Percentiles rank a stretch among this genome's conserved stretches.
phyloP scores from a whole-genome alignment of 352 stramenopile species.

The Globisporangium cylindrosporum region DNA sequence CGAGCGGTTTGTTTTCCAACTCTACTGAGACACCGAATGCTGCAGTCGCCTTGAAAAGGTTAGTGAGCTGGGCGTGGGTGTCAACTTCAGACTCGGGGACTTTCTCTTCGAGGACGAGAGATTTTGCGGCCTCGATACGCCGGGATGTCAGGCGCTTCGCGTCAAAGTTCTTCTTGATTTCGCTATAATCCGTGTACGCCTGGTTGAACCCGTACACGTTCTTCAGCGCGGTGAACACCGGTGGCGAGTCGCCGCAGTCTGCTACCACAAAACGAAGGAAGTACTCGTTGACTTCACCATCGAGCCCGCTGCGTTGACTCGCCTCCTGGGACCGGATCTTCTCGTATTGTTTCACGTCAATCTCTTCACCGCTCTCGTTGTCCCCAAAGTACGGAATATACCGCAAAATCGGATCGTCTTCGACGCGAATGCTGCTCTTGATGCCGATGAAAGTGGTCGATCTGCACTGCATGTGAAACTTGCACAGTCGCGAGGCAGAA shows the following conservation, averaged over 20 bases:
- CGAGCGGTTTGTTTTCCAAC: conserved; percentile 22
- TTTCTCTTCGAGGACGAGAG: conserved; percentile 21
- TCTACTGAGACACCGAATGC: conserved; percentile 20
- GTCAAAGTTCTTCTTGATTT: conserved; percentile 70
- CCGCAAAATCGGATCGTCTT: conserved; percentile 88
- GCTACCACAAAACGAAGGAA: conserved; percentile 60
- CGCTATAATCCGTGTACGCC: conserved; percentile 58
- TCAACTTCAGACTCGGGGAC: neutral
- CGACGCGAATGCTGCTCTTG: conserved; percentile 66
- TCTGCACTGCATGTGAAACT: conserved; percentile 52
- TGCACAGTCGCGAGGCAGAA: conserved; percentile 34
- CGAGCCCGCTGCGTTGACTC: conserved; percentile 42
- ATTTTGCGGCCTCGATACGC: conserved; percentile 45
- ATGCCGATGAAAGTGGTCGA: conserved; percentile 68
- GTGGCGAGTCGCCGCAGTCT: conserved; percentile 46
- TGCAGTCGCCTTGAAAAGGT: conserved; percentile 35
- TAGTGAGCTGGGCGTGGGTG: conserved; percentile 17
- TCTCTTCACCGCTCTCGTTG: conserved; percentile 78
- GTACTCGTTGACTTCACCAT: conserved; percentile 70
- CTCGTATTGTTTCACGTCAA: conserved; percentile 73
- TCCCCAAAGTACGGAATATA: conserved; percentile 93
- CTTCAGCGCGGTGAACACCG: conserved; percentile 66
- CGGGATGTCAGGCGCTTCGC: conserved; percentile 28
- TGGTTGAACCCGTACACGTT: conserved; percentile 51
- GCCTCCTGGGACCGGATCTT: conserved; percentile 35